A percentile compares a stretch with the other conserved stretches of the same genome.
Evolutionary conservation across 1,284 basidiomycete species (phyloP).

Genomic region (Cerioporus squamosus): DNA sequence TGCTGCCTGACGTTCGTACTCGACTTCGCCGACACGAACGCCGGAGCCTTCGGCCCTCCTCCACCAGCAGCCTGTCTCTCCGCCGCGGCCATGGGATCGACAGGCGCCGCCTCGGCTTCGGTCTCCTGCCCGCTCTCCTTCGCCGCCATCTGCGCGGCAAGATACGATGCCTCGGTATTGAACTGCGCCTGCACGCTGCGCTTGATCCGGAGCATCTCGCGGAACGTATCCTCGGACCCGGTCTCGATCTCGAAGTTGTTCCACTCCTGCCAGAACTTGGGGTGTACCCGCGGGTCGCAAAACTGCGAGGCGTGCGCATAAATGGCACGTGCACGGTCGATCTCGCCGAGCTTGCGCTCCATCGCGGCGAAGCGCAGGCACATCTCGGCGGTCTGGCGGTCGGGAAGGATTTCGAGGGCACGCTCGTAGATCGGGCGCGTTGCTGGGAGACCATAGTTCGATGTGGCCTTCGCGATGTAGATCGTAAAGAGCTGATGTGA

Average conservation of each 20-base stretch:
- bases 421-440: conserved; percentile 97
- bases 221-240: conserved; percentile 97
- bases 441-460: conserved; percentile 94
- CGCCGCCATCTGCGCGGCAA: conserved; percentile 83
- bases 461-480: conserved; percentile 97
- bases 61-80: conserved; percentile 41
- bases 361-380: conserved; percentile 94
- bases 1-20: conserved; percentile 29
- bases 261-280: conserved; percentile 97
- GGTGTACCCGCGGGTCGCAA: conserved; percentile 91
- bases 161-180: conserved; percentile 93
- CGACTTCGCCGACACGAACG: conserved; percentile 42
- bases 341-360: conserved; percentile 98
- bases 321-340: conserved; percentile 95
- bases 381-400: conserved; percentile 97
- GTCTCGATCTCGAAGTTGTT: conserved; percentile 98
- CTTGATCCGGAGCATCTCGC: conserved; percentile 98
- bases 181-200: conserved; percentile 98
- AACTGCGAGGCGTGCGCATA: conserved; percentile 98
- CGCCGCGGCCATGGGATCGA: conserved; percentile 74
- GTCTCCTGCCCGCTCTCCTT: conserved; percentile 56
- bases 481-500: conserved; percentile 86
- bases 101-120: conserved; percentile 56
- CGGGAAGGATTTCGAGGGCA: conserved; percentile 92
- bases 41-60: conserved; percentile 38